Evolutionary conservation across 305 asterid genomes (phyloP), one percentile per base, ranked within the genome.

Genomic region (Fraxinus latifolia): DNA sequence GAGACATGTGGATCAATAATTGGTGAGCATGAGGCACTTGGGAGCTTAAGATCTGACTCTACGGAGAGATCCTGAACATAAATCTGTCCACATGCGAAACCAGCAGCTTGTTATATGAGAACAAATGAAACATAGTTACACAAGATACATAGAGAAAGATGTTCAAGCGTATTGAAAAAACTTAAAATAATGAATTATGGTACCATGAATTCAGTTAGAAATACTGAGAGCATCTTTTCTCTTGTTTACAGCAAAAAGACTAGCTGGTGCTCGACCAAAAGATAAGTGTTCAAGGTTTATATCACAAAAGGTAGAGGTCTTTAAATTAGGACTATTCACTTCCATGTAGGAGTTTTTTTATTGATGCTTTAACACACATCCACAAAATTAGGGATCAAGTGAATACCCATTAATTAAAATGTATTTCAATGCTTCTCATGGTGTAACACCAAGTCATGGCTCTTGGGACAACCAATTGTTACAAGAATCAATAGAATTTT

Each of bases 1-100:
- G 99, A 93, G 78, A 87, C 79, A 84, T 90, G 99, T 71, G 99
- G 97, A 88, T 95, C 99, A 81, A 93, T 88, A 84, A 95, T 83
- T 70, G 99, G 97, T 2, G 93, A 90, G 77, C 87, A 79, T 76
- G 96, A 83, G 23, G 85, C 84, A 86, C 93, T 89, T 34, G 93
- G 86, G 83, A 95, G 88, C 90, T 86, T 89, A 83, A 92, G 94
- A 82, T 91, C 94, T 74, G 95, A 83, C 65, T 87, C 88, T 82
- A 58, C 88, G 44, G 76, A 83, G 81, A 75, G 68, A 74, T 91
- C 94, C 90, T 93, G 96, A 81, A 92, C 53, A 89, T 92, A 95
- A 80, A 95, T 82, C 99, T 95, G 98, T 78, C 44, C 78, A 81
- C 62, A 75, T 37, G 86, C 79, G 53, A 77, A 84, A 84, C 76